Conservation (phyloP, 352 stramenopile genomes). For the Phytophthora sansomeana region DNA sequence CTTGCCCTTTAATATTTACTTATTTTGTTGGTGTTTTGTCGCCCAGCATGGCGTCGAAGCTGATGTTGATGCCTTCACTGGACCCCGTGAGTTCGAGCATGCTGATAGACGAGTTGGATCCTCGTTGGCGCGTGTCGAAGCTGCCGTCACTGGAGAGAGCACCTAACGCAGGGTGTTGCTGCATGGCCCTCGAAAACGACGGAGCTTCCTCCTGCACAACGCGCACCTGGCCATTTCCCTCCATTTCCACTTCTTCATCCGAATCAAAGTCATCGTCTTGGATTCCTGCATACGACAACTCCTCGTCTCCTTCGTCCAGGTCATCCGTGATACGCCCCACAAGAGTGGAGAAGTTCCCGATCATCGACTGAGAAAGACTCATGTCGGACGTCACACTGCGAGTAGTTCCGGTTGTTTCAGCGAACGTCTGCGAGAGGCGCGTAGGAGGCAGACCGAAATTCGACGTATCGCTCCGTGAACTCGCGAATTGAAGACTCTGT, state of each 20-base stretch:
- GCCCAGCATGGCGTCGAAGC: conserved; percentile 38
- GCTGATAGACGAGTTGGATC: conserved; percentile 47
- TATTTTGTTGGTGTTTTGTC: conserved; percentile 28
- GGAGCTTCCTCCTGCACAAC: conserved; percentile 24
- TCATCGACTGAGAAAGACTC: conserved; percentile 77
- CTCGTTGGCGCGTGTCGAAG: conserved; percentile 40
- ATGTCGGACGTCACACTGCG: conserved; percentile 61
- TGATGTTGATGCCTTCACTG: conserved; percentile 28
- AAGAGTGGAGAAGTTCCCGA: conserved; percentile 76
- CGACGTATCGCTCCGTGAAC: conserved; percentile 38
- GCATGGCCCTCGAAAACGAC: conserved; percentile 24
- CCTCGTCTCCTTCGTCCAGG: conserved; percentile 57
- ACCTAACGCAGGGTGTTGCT: conserved; percentile 24
- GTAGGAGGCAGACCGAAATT: conserved; percentile 49
- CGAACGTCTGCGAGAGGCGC: conserved; percentile 56
- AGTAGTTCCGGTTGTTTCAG: conserved; percentile 37
- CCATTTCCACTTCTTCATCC: conserved; percentile 38
- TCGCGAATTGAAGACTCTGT: conserved; percentile 34
- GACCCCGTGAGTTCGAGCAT: conserved; percentile 42
- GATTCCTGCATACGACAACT: conserved; percentile 46
- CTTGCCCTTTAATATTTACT: conserved; percentile 6
- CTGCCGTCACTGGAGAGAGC: conserved; percentile 43
- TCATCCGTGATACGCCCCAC: conserved; percentile 73
- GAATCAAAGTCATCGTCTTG: conserved; percentile 44
- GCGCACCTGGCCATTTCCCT: conserved; percentile 16